Conservation (phyloP, 768 basidiomycete species). For the Jaapia argillacea region DNA sequence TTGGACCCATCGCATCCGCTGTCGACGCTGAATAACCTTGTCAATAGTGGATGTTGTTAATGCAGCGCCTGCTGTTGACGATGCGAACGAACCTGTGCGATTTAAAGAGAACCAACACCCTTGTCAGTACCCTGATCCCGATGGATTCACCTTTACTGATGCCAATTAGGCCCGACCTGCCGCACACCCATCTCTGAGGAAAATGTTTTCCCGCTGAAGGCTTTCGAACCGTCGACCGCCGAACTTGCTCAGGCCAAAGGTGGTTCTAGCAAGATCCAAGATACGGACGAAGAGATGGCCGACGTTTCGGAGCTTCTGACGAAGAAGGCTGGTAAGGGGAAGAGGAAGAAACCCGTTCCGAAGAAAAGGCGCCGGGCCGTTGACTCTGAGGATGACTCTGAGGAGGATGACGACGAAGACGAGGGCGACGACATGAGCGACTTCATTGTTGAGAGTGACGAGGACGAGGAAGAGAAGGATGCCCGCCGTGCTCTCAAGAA, state of each 20-base stretch:
- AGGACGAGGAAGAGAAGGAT: conserved; percentile 47
- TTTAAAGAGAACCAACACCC: conserved; percentile 36
- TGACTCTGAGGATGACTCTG: conserved; percentile 12
- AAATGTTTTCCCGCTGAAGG: conserved; percentile 41
- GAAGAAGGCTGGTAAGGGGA: background rate
- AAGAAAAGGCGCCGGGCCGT: no score
- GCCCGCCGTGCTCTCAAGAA: conserved; percentile 27
- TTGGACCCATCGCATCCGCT: conserved; percentile 3
- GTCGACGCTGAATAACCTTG: background rate
- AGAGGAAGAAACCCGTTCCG: background rate
- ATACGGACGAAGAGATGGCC: background rate
- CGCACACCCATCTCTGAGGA: conserved; percentile 36
- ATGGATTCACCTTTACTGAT: background rate
- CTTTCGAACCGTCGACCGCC: conserved; percentile 42
- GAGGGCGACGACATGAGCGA: conserved; percentile 36
- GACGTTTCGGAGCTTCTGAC: background rate
- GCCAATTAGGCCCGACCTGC: conserved; percentile 45
- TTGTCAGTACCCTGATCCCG: conserved; percentile 27
- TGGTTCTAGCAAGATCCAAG: no score
- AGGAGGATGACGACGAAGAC: conserved; percentile 25
- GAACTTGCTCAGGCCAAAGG: conserved; percentile 20
- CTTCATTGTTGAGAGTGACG: conserved; percentile 42
- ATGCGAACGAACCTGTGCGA: conserved; percentile 23
- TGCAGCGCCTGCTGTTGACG: conserved; percentile 20
- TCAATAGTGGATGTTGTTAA: conserved; percentile 35